Percentiles rank a stretch among this genome's conserved stretches.
Evolutionary conservation across 441 rosid genomes (phyloP).

Genomic region (Croton laevigatus): DNA sequence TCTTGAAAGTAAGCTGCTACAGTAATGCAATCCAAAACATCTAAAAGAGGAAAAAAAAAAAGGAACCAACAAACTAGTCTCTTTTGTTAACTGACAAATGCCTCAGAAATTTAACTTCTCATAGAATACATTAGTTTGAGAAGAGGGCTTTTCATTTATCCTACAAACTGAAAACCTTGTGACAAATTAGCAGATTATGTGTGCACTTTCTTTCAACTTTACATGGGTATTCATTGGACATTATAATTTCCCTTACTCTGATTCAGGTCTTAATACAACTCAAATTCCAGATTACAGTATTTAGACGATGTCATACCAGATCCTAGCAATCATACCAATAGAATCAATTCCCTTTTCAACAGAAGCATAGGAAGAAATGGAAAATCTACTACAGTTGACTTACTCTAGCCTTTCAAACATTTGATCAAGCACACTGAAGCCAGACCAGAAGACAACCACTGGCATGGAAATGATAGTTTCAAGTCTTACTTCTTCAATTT

Average conservation of each 20-base stretch:
- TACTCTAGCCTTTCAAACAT: conserved; percentile 74
- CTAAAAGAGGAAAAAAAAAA: background rate
- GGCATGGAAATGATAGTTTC: conserved; percentile 78
- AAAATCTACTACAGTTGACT: conserved; percentile 35
- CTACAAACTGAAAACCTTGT: background rate
- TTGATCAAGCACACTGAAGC: conserved; percentile 46
- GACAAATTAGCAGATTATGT: background rate
- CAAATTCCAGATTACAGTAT: background rate
- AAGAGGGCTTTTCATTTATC: background rate
- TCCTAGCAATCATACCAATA: background rate
- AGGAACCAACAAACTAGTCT: background rate
- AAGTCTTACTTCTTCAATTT: conserved; percentile 76
- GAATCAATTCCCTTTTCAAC: background rate
- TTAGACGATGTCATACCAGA: background rate
- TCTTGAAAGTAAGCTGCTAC: conserved; percentile 9
- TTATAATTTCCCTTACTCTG: background rate
- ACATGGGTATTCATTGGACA: background rate
- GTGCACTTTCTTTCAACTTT: background rate
- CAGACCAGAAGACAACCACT: conserved; percentile 60
- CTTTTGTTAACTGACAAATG: background rate
- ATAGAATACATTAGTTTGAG: background rate
- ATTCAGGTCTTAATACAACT: background rate
- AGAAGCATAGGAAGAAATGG: conserved; percentile 9
- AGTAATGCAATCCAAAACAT: background rate
- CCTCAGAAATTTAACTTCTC: background rate